Conservation (phyloP, 495 filamentous ascomycete species). For the Aspergillus steynii region DNA sequence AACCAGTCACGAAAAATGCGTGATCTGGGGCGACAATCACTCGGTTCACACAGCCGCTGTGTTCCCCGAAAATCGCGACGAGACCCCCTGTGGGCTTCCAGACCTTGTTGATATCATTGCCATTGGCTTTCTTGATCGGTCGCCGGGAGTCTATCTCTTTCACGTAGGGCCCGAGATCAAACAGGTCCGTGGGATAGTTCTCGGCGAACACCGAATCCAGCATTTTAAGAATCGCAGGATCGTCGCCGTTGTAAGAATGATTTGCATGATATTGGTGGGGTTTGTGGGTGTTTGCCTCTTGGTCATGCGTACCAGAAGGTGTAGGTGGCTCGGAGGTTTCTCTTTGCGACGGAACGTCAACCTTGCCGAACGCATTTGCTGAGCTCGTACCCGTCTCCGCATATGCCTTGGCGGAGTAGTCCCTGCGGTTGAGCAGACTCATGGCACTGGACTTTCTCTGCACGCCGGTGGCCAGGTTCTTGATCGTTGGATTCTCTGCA, state of each 20-base stretch:
- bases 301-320: conserved; percentile 35
- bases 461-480: conserved; percentile 31
- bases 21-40: conserved; percentile 87
- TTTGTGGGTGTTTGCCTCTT: conserved; percentile 21
- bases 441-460: conserved; percentile 77
- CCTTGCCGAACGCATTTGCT: conserved; percentile 79
- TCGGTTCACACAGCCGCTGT: conserved; percentile 77
- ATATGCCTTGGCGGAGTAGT: conserved; percentile 67
- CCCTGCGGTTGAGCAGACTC: conserved; percentile 75
- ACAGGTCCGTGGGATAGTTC: conserved; percentile 78
- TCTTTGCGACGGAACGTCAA: conserved; percentile 66
- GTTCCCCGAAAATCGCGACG: conserved; percentile 86
- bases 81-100: conserved; percentile 87
- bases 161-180: conserved; percentile 75
- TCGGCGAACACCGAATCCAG: conserved; percentile 87
- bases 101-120: conserved; percentile 48
- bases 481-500: conserved; percentile 32
- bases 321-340: conserved; percentile 30
- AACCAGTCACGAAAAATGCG: conserved; percentile 88
- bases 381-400: conserved; percentile 85
- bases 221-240: conserved; percentile 82
- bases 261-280: conserved; percentile 42
- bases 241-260: conserved; percentile 84
- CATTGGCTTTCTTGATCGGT: conserved; percentile 61
- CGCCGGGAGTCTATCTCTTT: conserved; percentile 63